Evolutionary conservation across 139 green algal genomes (phyloP), one percentile per base, ranked within the genome.

Genomic region (Haematococcus lacustris): DNA sequence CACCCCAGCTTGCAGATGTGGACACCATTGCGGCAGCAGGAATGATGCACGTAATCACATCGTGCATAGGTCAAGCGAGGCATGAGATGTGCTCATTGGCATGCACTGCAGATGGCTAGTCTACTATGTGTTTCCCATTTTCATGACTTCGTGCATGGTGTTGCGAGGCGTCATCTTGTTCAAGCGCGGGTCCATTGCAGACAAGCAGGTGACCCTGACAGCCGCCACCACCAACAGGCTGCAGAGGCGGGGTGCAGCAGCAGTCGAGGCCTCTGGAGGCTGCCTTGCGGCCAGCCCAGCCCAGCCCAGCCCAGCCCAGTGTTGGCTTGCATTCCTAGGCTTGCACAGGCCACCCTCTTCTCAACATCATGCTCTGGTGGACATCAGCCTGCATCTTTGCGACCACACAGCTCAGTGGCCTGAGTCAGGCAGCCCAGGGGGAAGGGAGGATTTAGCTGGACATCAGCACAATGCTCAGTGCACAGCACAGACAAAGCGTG

Each of bases 31-130:
- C n/a, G n/a, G n/a, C n/a, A n/a, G n/a, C n/a, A n/a, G n/a, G n/a
- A n/a, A n/a, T n/a, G n/a, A n/a, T n/a, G n/a, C n/a, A n/a, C n/a
- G n/a, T n/a, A n/a, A n/a, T n/a, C n/a, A n/a, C n/a, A n/a, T n/a
- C n/a, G n/a, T n/a, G n/a, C n/a, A n/a, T n/a, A n/a, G n/a, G n/a
- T n/a, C n/a, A n/a, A n/a, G n/a, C n/a, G n/a, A n/a, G n/a, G n/a
- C n/a, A n/a, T n/a, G n/a, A n/a, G n/a, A n/a, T n/a, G n/a, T n/a
- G n/a, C n/a, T n/a, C n/a, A n/a, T n/a, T n/a, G n/a, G n/a, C n/a
- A n/a, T n/a, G n/a, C n/a, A n/a, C n/a, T n/a, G 74, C 85, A 91
- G 91, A 71, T 86, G 85, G 86, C 75, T 87, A 21, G 91, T 97
- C n/a, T 74, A 81, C 28, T 79, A 78, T 7, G 90, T 87, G 30